phyloP scores from a whole-genome alignment of 2,329 filamentous ascomycete genomes.

The Pseudogymnoascus verrucosus region DNA sequence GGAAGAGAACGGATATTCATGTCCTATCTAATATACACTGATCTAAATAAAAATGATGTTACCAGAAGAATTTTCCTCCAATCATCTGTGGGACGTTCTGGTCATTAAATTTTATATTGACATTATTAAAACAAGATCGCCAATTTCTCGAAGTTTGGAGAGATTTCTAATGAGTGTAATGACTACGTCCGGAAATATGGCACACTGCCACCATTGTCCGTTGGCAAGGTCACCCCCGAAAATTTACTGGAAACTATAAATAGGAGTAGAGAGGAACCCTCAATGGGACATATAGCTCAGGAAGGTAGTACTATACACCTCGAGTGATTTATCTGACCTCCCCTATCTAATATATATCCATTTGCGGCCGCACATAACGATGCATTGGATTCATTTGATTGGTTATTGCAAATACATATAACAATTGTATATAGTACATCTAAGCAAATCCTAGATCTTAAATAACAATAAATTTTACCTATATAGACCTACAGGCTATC shows the following conservation, averaged over 20 bases:
- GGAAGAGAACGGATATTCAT: too few relatives aligned
- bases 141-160: slow-evolving; percentile 35
- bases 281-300: slow-evolving; percentile 27
- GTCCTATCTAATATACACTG: too few relatives aligned
- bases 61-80: too few relatives aligned
- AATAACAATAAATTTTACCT: too few relatives aligned
- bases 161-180: slow-evolving; percentile 37
- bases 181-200: slow-evolving; percentile 29
- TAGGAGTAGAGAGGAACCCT: slow-evolving; percentile 26
- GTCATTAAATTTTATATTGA: not conserved
- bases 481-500: too few relatives aligned
- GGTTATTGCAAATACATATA: not conserved
- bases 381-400: slow-evolving; percentile 41
- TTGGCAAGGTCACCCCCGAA: slow-evolving; percentile 16
- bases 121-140: slow-evolving; percentile 19
- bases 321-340: not conserved
- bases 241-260: slow-evolving; percentile 26
- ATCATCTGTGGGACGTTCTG: too few relatives aligned
- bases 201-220: slow-evolving; percentile 18
- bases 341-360: slow-evolving; percentile 15
- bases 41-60: too few relatives aligned
- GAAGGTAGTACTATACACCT: slow-evolving; percentile 20
- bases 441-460: too few relatives aligned
- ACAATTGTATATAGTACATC: not conserved
- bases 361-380: slow-evolving; percentile 49